phyloP scores from a whole-genome alignment of 768 basidiomycete genomes.

The Xerocomellus dryophilus region DNA sequence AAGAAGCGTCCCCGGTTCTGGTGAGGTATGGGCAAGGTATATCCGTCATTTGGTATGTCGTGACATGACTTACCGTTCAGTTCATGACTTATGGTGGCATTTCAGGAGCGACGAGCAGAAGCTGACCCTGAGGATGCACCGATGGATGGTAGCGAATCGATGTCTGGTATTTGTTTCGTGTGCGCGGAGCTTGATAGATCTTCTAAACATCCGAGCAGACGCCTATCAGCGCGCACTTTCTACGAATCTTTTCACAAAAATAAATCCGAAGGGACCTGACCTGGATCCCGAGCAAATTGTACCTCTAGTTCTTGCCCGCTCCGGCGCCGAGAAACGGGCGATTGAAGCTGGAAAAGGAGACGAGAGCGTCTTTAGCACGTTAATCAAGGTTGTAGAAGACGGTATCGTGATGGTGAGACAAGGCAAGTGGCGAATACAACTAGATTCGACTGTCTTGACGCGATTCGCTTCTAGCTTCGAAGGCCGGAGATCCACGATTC shows the following conservation, averaged over 20 bases:
- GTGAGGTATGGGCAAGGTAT: slow-evolving; percentile 77
- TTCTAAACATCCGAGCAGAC: slow-evolving; percentile 37
- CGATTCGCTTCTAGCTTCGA: slow-evolving; percentile 43
- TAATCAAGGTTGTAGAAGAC: slow-evolving; percentile 59
- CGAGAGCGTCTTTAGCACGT: slow-evolving; percentile 49
- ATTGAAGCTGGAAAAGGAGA: slow-evolving; percentile 47
- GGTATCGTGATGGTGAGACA: slow-evolving; percentile 61
- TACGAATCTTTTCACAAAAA: slow-evolving; percentile 48
- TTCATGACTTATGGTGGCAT: background rate
- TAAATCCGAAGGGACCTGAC: slow-evolving; percentile 16
- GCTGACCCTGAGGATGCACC: slow-evolving; percentile 14
- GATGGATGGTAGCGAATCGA: slow-evolving; percentile 22
- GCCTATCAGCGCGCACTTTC: slow-evolving; percentile 56
- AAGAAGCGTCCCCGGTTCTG: slow-evolving; percentile 71
- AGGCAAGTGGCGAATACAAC: slow-evolving; percentile 36
- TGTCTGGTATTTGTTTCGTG: slow-evolving; percentile 21
- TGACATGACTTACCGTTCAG: background rate
- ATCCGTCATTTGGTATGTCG: slow-evolving; percentile 64
- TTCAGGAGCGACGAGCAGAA: slow-evolving; percentile 22
- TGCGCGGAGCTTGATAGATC: background rate
- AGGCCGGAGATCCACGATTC: slow-evolving; percentile 69
- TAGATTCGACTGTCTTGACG: background rate
- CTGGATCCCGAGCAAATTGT: slow-evolving; percentile 64
- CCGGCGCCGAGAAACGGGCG: slow-evolving; percentile 58
- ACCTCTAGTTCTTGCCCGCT: slow-evolving; percentile 60